A percentile compares a stretch with the other conserved stretches of the same genome.
These are phyloP conservation scores for Eimeria sp. DNA, from an alignment of 169 alveolate genomes.

Conservation along the genomic window DNA sequence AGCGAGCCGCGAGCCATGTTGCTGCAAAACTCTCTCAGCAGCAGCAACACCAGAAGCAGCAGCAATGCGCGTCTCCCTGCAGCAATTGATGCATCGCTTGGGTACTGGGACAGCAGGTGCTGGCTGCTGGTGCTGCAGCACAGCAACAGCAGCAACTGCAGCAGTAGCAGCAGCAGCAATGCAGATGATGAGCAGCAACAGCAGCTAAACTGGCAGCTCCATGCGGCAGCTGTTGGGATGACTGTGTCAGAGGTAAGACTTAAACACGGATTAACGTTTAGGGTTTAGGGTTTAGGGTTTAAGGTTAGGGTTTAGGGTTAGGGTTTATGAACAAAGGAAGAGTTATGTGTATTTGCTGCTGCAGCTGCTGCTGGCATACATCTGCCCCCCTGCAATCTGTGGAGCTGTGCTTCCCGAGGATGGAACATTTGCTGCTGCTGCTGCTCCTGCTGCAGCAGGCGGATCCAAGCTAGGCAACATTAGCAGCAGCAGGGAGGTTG, in stretches of 20 bases:
- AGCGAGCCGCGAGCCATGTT: neutral
- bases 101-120: slow-evolving; percentile 60
- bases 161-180: slow-evolving; percentile 37
- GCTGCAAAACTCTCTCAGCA: slow-evolving; percentile 52
- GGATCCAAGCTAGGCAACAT: neutral
- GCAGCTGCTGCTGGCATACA: slow-evolving; percentile 65
- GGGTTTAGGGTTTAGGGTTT: slow-evolving; percentile 62
- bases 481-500: slow-evolving; percentile 48
- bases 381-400: slow-evolving; percentile 35
- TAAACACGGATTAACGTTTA: neutral
- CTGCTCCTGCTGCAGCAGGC: neutral
- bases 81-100: slow-evolving; percentile 28
- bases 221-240: slow-evolving; percentile 56
- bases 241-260: slow-evolving; percentile 37
- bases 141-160: slow-evolving; percentile 55
- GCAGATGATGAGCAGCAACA: slow-evolving; percentile 30
- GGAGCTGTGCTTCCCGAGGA: slow-evolving; percentile 68
- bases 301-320: neutral
- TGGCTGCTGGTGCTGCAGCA: slow-evolving; percentile 61
- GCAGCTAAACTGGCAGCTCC: slow-evolving; percentile 38
- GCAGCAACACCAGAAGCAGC: slow-evolving; percentile 33
- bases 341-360: slow-evolving; percentile 12
- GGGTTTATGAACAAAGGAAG: neutral
- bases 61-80: neutral
- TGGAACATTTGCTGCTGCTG: neutral